These are phyloP conservation scores for Cordyceps cateniannulata DNA, from an alignment of 2,329 filamentous ascomycete species.

Conservation along the genomic window DNA sequence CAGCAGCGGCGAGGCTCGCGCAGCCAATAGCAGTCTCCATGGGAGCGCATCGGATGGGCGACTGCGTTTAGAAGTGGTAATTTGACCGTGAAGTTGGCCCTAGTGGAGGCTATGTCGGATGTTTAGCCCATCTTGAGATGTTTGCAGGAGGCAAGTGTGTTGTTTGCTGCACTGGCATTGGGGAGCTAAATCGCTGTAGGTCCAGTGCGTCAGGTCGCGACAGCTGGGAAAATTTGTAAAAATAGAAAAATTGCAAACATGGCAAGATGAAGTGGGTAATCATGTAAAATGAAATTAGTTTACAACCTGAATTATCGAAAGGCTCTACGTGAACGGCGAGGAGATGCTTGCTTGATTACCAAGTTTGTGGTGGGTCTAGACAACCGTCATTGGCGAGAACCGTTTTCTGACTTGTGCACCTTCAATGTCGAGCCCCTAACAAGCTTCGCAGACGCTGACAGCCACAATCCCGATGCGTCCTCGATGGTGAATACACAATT, in stretches of 20 bases:
- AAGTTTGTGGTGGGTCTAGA: too few relatives aligned
- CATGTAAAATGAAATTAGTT: too few relatives aligned
- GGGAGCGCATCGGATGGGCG: background rate
- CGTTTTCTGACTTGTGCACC: background rate
- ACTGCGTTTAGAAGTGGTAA: background rate
- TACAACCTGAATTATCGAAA: too few relatives aligned
- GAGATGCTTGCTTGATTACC: too few relatives aligned
- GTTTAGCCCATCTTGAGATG: background rate
- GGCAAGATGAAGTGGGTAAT: too few relatives aligned
- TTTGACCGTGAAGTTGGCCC: too few relatives aligned
- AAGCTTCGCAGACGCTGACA: background rate
- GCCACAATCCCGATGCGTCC: background rate
- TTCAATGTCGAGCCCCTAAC: background rate
- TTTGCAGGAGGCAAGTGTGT: too few relatives aligned
- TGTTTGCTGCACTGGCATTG: too few relatives aligned
- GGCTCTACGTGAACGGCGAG: background rate
- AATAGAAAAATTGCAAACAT: too few relatives aligned
- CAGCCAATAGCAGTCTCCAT: background rate
- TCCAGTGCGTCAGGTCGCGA: too few relatives aligned
- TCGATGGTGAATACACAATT: background rate
- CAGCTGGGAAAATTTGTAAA: too few relatives aligned
- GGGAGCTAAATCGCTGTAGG: too few relatives aligned
- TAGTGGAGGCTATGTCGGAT: background rate
- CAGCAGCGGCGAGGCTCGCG: background rate
- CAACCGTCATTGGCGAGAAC: background rate